Evolutionary conservation across 352 stramenopile species (phyloP).

Genomic region (Phytophthora pseudosyringae): DNA sequence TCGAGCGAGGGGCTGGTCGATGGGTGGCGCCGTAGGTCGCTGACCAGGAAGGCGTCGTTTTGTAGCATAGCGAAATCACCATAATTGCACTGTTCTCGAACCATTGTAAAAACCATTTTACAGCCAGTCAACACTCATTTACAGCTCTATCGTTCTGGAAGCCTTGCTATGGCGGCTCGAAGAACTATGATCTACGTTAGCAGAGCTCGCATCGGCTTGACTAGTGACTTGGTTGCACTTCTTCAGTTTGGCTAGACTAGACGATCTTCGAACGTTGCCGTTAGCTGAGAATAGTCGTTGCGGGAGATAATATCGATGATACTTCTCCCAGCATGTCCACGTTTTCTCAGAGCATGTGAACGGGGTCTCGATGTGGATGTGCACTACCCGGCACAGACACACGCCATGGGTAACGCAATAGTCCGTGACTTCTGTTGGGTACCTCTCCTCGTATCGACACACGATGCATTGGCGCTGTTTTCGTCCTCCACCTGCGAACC

Average conservation of each 20-base stretch:
- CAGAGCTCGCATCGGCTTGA: no score
- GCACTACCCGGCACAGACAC: slow-evolving; percentile 3
- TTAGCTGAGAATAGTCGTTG: background rate
- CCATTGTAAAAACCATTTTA: background rate
- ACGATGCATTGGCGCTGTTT: background rate
- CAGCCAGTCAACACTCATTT: no score
- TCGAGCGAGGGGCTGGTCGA: no score
- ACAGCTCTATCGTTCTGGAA: background rate
- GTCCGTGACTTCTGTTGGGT: slow-evolving; percentile 5
- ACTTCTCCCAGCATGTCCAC: slow-evolving; percentile 17
- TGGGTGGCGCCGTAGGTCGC: no score
- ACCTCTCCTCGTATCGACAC: background rate
- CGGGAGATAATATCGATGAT: background rate
- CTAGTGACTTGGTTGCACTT: no score
- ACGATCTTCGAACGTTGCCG: background rate
- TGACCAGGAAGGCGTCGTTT: no score
- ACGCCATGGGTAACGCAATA: background rate
- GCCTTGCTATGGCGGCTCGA: background rate
- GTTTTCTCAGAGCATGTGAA: background rate
- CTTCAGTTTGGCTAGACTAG: background rate
- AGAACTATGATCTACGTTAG: background rate
- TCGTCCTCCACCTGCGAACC: background rate
- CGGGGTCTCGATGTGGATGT: background rate
- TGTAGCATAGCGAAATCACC: no score
- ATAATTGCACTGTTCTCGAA: no score